phyloP scores from a whole-genome alignment of 805 yeast species.

The Candida broadrunensis region DNA sequence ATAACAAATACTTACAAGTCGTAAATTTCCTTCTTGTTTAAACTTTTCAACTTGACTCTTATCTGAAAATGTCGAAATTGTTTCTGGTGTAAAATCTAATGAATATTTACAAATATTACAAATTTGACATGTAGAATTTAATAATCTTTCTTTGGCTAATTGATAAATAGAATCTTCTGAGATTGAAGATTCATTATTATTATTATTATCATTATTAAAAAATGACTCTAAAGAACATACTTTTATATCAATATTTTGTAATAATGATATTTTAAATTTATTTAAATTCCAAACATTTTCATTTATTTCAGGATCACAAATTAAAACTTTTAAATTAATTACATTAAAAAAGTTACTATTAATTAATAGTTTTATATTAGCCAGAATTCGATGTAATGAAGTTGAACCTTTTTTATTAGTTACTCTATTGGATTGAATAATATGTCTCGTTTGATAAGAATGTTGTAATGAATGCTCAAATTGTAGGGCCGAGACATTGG shows the following conservation, averaged over 20 bases:
- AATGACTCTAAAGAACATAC: conserved; percentile 1
- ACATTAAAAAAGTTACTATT: conserved; percentile 40
- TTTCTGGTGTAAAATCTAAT: conserved; percentile 33
- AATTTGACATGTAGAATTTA: conserved; percentile 14
- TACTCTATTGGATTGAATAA: conserved; percentile 37
- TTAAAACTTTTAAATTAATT: conserved; percentile 44
- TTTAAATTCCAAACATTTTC: conserved; percentile 31
- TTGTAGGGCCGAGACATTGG: conserved; percentile 63
- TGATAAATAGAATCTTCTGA: conserved; percentile 5
- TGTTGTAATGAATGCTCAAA: conserved; percentile 90
- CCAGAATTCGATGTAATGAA: conserved; percentile 46
- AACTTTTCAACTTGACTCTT: conserved; percentile 3
- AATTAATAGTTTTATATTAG: conserved; percentile 44
- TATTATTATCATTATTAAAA: neutral
- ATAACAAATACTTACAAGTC: conserved; percentile 33
- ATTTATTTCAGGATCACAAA: conserved; percentile 36
- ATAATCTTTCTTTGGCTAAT: conserved; percentile 4
- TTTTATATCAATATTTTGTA: conserved; percentile 8
- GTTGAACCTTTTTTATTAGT: conserved; percentile 31
- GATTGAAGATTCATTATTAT: neutral
- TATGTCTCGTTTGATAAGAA: conserved; percentile 60
- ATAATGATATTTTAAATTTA: conserved; percentile 18
- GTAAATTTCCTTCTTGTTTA: conserved; percentile 13
- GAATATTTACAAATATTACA: conserved; percentile 28
- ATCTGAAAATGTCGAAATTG: conserved; percentile 3